A percentile compares a stretch with the other conserved stretches of the same genome.
Conservation (phyloP, 768 basidiomycete genomes). For the Boletus sp. region DNA sequence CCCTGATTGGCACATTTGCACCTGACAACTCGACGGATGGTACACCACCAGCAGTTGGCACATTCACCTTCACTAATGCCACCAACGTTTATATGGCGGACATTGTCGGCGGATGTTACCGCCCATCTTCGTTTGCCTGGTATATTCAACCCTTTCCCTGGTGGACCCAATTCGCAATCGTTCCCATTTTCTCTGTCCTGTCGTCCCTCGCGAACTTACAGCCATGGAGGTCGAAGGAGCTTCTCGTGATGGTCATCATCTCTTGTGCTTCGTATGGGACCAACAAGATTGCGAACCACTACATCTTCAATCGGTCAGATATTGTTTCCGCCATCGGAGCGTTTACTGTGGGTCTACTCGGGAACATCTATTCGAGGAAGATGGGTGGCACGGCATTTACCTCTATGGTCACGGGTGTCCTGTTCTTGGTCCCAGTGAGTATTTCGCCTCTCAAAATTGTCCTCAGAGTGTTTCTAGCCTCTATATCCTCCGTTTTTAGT, state of each 20-base stretch:
- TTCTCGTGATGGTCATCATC: constrained; percentile 81
- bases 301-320: constrained; percentile 81
- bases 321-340: constrained; percentile 84
- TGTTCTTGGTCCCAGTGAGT: constrained; percentile 83
- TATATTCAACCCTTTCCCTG: constrained; percentile 77
- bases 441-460: not conserved
- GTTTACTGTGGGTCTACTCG: constrained; percentile 74
- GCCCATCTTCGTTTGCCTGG: constrained; percentile 64
- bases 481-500: constrained; percentile 39
- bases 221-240: constrained; percentile 65
- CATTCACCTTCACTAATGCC: constrained; percentile 63
- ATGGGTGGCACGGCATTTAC: constrained; percentile 88
- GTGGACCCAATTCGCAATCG: constrained; percentile 74
- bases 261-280: constrained; percentile 76
- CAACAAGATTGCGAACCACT: constrained; percentile 80
- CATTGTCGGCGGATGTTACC: constrained; percentile 67
- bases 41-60: constrained; percentile 49
- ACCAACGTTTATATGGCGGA: constrained; percentile 43
- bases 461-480: not conserved
- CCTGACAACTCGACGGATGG: constrained; percentile 49
- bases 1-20: constrained; percentile 64
- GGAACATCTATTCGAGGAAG: constrained; percentile 77
- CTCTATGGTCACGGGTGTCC: constrained; percentile 84
- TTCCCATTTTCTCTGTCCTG: constrained; percentile 68
- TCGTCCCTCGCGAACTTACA: constrained; percentile 78